phyloP scores from a whole-genome alignment of 2,329 filamentous ascomycete species.

The Helotiales sp. region DNA sequence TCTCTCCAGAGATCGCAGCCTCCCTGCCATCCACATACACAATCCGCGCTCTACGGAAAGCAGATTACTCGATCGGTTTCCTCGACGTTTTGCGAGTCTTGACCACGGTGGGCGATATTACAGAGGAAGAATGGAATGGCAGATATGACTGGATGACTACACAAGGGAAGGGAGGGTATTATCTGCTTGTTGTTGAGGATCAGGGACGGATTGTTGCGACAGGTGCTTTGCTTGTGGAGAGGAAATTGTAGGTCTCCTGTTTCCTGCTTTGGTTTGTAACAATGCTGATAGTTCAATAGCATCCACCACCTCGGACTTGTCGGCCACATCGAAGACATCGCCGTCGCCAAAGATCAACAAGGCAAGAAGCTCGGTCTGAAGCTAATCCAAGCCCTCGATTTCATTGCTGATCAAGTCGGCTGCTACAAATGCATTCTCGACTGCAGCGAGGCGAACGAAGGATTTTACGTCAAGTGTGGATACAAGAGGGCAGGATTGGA shows the following conservation, averaged over 20 bases:
- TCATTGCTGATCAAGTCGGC: conserved; percentile 80
- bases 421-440: conserved; percentile 98
- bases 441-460: conserved; percentile 94
- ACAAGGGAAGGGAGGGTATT: conserved; percentile 70
- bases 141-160: conserved; percentile 80
- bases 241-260: conserved; percentile 72
- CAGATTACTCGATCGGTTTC: conserved; percentile 80
- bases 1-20: conserved; percentile 72
- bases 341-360: conserved; percentile 91
- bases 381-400: conserved; percentile 92
- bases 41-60: conserved; percentile 74
- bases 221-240: conserved; percentile 86
- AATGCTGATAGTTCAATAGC: conserved; percentile 46
- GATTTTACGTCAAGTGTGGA: conserved; percentile 97
- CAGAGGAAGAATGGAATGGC: conserved; percentile 70
- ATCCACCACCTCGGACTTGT: conserved; percentile 81
- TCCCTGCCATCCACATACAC: conserved; percentile 79
- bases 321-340: conserved; percentile 97
- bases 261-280: conserved; percentile 16
- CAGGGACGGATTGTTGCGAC: conserved; percentile 77
- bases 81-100: conserved; percentile 89
- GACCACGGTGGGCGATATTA: conserved; percentile 89
- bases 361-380: conserved; percentile 93
- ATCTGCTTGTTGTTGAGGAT: conserved; percentile 78
- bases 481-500: conserved; percentile 89